These are phyloP conservation scores for Gossypium trilobum DNA, from an alignment of 441 rosid species.

Conservation along the genomic window DNA sequence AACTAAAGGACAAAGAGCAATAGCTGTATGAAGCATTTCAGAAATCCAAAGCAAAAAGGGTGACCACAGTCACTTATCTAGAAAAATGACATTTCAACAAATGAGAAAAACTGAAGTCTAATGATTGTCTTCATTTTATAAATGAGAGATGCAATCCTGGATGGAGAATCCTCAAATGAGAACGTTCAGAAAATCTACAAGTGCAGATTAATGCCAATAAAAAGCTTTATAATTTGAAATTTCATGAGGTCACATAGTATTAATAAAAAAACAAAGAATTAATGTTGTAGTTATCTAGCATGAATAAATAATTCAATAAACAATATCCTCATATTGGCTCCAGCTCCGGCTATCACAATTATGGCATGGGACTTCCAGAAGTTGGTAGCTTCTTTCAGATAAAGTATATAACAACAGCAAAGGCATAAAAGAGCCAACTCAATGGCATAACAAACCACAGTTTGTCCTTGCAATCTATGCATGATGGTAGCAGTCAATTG, in stretches of 20 bases:
- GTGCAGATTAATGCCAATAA: neutral
- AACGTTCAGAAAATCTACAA: neutral
- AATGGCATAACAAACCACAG: neutral
- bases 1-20: neutral
- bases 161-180: neutral
- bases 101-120: neutral
- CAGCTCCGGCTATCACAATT: neutral
- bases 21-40: neutral
- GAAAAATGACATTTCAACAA: neutral
- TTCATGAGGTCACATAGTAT: neutral
- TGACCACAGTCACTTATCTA: neutral
- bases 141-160: neutral
- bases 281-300: neutral
- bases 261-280: neutral
- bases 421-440: neutral
- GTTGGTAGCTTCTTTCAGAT: neutral
- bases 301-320: neutral
- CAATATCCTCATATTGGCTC: neutral
- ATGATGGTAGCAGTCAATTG: neutral
- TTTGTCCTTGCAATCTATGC: neutral
- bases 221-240: neutral
- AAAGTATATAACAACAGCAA: neutral
- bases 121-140: neutral
- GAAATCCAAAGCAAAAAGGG: neutral
- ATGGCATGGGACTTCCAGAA: neutral